Percentiles rank a stretch among this genome's conserved stretches.
These are phyloP conservation scores for Pilatotrama ljubarskyi DNA, from an alignment of 768 basidiomycete genomes.

Conservation along the genomic window DNA sequence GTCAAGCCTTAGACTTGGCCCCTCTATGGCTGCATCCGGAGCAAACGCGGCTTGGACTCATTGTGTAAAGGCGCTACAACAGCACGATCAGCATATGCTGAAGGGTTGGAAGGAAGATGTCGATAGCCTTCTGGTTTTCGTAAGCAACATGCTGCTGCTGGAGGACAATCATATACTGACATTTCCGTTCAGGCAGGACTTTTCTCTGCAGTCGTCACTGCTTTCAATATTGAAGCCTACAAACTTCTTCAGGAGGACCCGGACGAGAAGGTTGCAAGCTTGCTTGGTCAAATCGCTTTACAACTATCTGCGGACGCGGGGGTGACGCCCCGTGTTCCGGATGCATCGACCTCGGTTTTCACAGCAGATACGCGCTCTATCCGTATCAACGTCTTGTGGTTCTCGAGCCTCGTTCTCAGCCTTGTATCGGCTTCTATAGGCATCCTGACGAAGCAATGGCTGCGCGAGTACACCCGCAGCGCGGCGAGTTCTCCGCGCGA, in stretches of 20 bases:
- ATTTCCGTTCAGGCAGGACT: slow-evolving; percentile 10
- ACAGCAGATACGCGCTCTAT: slow-evolving; percentile 6
- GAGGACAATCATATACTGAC: background rate
- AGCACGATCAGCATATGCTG: slow-evolving; percentile 12
- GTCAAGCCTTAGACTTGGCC: background rate
- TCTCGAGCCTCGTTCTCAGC: slow-evolving; percentile 26
- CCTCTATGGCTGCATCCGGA: background rate
- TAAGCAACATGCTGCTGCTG: background rate
- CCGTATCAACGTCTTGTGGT: slow-evolving; percentile 26
- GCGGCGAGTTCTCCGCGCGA: slow-evolving; percentile 23
- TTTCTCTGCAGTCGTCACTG: slow-evolving; percentile 22
- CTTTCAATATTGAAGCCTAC: slow-evolving; percentile 23
- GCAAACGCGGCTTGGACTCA: slow-evolving; percentile 3
- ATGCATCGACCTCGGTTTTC: slow-evolving; percentile 16
- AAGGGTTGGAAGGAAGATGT: slow-evolving; percentile 20
- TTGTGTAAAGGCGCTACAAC: slow-evolving; percentile 8
- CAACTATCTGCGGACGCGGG: background rate
- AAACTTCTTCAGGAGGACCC: slow-evolving; percentile 14
- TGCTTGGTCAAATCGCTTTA: background rate
- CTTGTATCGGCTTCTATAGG: slow-evolving; percentile 26
- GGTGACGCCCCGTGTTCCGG: slow-evolving; percentile 15
- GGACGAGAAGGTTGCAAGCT: background rate
- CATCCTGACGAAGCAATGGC: slow-evolving; percentile 29
- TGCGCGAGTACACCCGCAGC: slow-evolving; percentile 21
- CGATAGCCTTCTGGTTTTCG: slow-evolving; percentile 14